A percentile compares a stretch with the other conserved stretches of the same genome.
These are phyloP conservation scores for Xylaria palmicola DNA, from an alignment of 495 filamentous ascomycete species.

Conservation along the genomic window DNA sequence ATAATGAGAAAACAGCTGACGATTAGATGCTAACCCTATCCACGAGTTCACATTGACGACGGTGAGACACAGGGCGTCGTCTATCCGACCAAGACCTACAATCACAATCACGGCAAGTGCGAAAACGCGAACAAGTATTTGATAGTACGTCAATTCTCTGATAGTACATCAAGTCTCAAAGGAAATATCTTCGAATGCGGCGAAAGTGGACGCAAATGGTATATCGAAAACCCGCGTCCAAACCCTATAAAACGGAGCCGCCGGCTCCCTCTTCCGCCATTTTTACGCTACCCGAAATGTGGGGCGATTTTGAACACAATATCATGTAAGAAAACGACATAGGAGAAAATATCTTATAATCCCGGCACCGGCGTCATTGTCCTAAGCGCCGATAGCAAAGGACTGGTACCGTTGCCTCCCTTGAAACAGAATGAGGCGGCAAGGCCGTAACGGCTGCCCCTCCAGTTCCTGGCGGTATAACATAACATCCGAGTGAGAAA, in stretches of 20 bases:
- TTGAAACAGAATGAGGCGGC: conserved; percentile 9
- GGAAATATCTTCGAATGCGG: too few species aligned
- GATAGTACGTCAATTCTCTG: not conserved
- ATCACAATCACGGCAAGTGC: too few species aligned
- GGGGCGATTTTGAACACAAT: not conserved
- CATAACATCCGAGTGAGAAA: conserved; percentile 10
- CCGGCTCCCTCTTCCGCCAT: not conserved
- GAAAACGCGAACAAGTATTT: too few species aligned
- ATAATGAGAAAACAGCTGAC: too few species aligned
- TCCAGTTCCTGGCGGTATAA: conserved; percentile 17
- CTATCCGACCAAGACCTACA: too few species aligned
- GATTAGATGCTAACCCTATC: too few species aligned
- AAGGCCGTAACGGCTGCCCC: conserved; percentile 13
- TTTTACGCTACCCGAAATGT: conserved; percentile 13
- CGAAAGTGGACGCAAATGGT: not conserved
- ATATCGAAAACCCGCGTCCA: not conserved
- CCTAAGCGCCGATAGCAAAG: conserved; percentile 29
- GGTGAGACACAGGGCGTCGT: too few species aligned
- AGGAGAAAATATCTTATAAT: conserved; percentile 22
- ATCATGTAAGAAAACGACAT: conserved; percentile 23
- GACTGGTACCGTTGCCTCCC: conserved; percentile 36
- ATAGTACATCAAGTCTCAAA: not conserved
- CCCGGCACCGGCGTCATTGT: conserved; percentile 34
- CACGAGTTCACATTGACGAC: too few species aligned
- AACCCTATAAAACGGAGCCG: not conserved